Conservation (phyloP, 352 stramenopile species). For the Bremia lactucae region DNA sequence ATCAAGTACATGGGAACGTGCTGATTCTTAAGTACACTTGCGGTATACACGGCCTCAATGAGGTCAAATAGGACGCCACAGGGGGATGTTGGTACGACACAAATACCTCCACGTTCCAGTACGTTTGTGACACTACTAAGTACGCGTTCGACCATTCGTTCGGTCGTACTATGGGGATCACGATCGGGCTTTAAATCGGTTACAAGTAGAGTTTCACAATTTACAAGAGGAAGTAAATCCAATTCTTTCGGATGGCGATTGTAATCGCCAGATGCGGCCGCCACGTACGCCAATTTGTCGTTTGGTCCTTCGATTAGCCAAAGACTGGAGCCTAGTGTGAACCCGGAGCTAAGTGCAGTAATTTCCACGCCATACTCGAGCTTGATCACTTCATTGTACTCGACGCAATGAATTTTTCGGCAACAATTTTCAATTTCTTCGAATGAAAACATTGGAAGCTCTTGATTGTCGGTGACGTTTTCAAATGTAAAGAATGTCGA, state of each 20-base stretch:
- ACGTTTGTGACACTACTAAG: slow-evolving; percentile 47
- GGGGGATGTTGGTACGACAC: slow-evolving; percentile 46
- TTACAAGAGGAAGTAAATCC: slow-evolving; percentile 57
- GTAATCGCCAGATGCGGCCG: slow-evolving; percentile 66
- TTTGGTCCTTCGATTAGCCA: slow-evolving; percentile 67
- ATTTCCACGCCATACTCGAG: slow-evolving; percentile 62
- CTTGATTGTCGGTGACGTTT: slow-evolving; percentile 8
- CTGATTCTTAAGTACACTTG: slow-evolving; percentile 34
- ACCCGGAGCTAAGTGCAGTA: slow-evolving; percentile 67
- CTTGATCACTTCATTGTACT: slow-evolving; percentile 44
- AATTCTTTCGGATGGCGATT: slow-evolving; percentile 79
- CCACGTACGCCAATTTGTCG: slow-evolving; percentile 64
- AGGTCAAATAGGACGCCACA: slow-evolving; percentile 72
- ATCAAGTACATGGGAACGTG: slow-evolving; percentile 58
- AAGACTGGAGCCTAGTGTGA: slow-evolving; percentile 51
- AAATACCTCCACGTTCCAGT: slow-evolving; percentile 54
- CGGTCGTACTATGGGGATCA: slow-evolving; percentile 57
- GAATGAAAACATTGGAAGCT: slow-evolving; percentile 28
- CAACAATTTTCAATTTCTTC: slow-evolving; percentile 37
- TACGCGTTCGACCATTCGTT: slow-evolving; percentile 59
- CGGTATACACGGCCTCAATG: slow-evolving; percentile 55
- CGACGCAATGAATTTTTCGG: slow-evolving; percentile 37
- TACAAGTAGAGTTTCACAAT: slow-evolving; percentile 71
- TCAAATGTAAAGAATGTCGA: slow-evolving; percentile 21
- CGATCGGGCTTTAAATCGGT: slow-evolving; percentile 68